Evolutionary conservation across 2,329 filamentous ascomycete species (phyloP).

Genomic region (Fusarium sp.): DNA sequence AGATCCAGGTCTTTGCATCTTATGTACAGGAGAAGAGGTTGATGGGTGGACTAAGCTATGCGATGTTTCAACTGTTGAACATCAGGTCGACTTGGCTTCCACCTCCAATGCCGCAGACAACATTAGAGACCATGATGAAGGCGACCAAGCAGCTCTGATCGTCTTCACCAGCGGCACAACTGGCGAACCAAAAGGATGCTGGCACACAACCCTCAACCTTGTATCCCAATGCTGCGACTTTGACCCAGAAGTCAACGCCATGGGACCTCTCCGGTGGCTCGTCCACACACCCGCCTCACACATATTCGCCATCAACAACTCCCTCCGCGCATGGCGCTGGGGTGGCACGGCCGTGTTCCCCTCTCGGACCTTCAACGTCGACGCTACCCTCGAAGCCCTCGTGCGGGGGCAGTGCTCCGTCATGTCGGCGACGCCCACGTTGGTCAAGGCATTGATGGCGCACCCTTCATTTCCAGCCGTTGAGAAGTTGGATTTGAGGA

Average conservation of each 20-base stretch:
- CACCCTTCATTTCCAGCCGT: constrained; percentile 46
- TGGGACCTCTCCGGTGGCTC: constrained; percentile 50
- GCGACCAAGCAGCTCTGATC: constrained; percentile 52
- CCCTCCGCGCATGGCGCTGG: constrained; percentile 52
- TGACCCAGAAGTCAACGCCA: constrained; percentile 49
- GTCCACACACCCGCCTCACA: constrained; percentile 54
- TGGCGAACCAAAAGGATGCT: constrained; percentile 59
- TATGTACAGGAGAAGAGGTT: constrained; percentile 36
- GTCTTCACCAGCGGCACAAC: constrained; percentile 65
- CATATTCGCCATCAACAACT: constrained; percentile 56
- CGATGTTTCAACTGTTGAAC: constrained; percentile 12
- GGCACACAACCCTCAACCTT: constrained; percentile 56
- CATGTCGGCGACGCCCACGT: constrained; percentile 56
- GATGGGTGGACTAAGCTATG: constrained; percentile 40
- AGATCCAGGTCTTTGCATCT: constrained; percentile 31
- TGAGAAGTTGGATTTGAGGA: constrained; percentile 45
- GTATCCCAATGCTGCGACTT: constrained; percentile 53
- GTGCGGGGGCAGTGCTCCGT: constrained; percentile 51
- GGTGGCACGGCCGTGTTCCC: constrained; percentile 53
- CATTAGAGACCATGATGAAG: not conserved
- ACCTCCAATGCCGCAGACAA: not conserved
- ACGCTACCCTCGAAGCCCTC: constrained; percentile 48
- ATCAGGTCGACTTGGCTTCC: not conserved
- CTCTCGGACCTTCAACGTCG: constrained; percentile 50
- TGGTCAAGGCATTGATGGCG: constrained; percentile 49